phyloP scores from a whole-genome alignment of 768 basidiomycete genomes.

The Asterophora lycoperdoides region DNA sequence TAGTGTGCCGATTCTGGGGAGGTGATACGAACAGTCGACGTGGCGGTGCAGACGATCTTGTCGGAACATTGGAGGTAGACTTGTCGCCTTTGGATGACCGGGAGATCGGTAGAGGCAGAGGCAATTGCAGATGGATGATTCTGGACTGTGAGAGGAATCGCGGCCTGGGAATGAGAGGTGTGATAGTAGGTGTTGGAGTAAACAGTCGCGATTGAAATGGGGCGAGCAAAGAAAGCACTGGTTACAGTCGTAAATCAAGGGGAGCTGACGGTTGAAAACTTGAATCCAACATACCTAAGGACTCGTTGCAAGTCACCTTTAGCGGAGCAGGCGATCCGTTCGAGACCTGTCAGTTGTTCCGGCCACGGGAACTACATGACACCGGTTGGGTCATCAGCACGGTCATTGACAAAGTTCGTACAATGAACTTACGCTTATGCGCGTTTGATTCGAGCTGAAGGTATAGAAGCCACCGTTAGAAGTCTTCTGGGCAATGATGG shows the following conservation, averaged over 20 bases:
- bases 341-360: constrained; percentile 48
- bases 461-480: constrained; percentile 35
- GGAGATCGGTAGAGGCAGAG: constrained; percentile 41
- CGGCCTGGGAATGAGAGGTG: constrained; percentile 7
- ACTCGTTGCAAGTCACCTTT: constrained; percentile 69
- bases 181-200: constrained; percentile 46
- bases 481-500: constrained; percentile 1
- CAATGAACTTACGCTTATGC: constrained; percentile 33
- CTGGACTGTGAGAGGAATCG: constrained; percentile 30
- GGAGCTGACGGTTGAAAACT: background rate
- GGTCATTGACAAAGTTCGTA: background rate
- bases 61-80: constrained; percentile 58
- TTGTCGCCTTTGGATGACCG: constrained; percentile 59
- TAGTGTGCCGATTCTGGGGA: constrained; percentile 54
- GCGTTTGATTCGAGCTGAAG: constrained; percentile 43
- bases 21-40: constrained; percentile 60
- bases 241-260: background rate
- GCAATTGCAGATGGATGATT: constrained; percentile 33
- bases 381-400: background rate
- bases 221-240: constrained; percentile 65
- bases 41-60: constrained; percentile 57
- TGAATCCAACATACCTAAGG: constrained; percentile 43
- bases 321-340: constrained; percentile 63
- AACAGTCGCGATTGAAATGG: constrained; percentile 55
- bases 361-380: constrained; percentile 49